Conservation (phyloP, 2,329 filamentous ascomycete species). For the Rhexocercosporidium sp. region DNA sequence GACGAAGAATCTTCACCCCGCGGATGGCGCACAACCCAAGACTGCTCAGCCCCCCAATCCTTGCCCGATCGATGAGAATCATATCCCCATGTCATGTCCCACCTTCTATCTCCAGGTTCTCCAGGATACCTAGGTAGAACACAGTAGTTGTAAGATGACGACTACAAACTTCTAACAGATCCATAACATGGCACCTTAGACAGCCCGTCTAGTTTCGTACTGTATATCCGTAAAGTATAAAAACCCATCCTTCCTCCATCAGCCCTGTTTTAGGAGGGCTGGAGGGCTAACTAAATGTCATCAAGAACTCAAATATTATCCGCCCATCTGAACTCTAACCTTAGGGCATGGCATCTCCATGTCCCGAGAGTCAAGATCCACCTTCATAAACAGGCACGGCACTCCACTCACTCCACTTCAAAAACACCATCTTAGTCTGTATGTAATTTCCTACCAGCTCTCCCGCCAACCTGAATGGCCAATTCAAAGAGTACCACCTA, state of each 20-base stretch:
- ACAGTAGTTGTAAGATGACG: not conserved
- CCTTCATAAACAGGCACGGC: not conserved
- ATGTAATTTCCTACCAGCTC: not conserved
- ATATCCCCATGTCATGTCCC: not conserved
- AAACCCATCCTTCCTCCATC: not conserved
- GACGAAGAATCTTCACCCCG: conserved; percentile 1
- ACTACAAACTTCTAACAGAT: not conserved
- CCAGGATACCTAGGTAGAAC: no score
- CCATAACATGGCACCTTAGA: not conserved
- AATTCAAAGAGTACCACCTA: not conserved
- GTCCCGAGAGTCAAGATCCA: conserved; percentile 5
- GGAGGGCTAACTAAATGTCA: not conserved
- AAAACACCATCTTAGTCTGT: not conserved
- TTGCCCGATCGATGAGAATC: conserved; percentile 13
- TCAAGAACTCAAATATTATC: not conserved
- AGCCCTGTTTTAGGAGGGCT: not conserved
- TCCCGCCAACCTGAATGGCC: not conserved
- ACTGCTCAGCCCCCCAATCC: conserved; percentile 10
- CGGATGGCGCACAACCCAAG: conserved; percentile 5
- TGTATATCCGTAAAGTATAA: not conserved
- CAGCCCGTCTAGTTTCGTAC: not conserved
- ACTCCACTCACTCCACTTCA: conserved; percentile 3
- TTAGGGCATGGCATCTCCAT: not conserved
- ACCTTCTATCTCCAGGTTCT: conserved; percentile 11
- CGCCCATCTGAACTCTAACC: not conserved